Base-by-base conservation (phyloP, 208 protist genomes). In the Tritrichomonas foetus region DNA sequence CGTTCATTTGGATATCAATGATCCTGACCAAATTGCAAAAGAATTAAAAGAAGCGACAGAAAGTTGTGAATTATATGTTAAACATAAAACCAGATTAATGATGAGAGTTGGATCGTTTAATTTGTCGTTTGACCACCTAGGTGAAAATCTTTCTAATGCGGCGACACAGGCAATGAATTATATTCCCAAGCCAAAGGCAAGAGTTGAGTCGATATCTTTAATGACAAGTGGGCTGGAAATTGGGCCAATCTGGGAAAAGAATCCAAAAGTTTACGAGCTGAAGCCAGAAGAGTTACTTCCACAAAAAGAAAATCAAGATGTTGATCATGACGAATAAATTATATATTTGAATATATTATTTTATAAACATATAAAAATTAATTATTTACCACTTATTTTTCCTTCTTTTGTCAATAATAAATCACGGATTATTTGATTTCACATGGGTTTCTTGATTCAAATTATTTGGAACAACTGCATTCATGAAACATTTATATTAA, bases 91-190 rank as follows among this genome's bases (percentile, higher is more conserved):
- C 30, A 27, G n/a, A 30, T 57, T 25, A 8, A 44, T 16, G 47
- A 20, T 89, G 27, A 25, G 78, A n/a, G 78, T 57, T 89, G 78
- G 78, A 25, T 41, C 25, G 5, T 89, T 89, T 57, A 89, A 89
- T 57, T 39, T 89, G 8, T 39, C 78, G 0, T 89, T 89, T 89
- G 78, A 89, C 36, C 41, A 89, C 16, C 16, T 89, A 3, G 78
- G n/a, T 20, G 78, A 89, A 39, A 89, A 89, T 57, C 53, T 89
- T 89, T 20, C 30, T 33, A 39, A n/a, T 57, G 33, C n/a, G 9
- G 33, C 47, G 53, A n/a, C 25, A 53, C 30, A 53, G 20, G 78
- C 78, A 27, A 57, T 89, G 47, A 44, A 89, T 20, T 20, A 41
- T 16, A 89, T 89, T 39, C 78, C 78, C 33, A 89, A 89, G 16